Evolutionary conservation across 192 early-diverging fungal species (phyloP).

Genomic region (Dimargaris cristalligena): DNA sequence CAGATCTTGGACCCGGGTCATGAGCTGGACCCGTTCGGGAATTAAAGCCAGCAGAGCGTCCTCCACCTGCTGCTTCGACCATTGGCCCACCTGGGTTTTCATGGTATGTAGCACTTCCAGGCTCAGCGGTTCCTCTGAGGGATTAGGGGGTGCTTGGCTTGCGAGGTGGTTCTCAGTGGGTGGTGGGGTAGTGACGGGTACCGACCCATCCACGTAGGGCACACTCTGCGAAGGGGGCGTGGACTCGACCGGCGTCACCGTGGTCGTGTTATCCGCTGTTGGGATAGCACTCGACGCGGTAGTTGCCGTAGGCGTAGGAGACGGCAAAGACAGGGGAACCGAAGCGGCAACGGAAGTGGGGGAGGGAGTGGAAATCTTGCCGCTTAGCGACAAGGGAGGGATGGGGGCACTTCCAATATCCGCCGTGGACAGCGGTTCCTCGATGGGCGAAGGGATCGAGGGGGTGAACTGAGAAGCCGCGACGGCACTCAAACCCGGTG

Average conservation of each 20-base stretch:
- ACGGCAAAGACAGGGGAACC: too few relatives aligned
- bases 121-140: background rate
- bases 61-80: background rate
- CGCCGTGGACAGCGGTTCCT: too few relatives aligned
- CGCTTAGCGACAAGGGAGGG: too few relatives aligned
- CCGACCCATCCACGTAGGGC: background rate
- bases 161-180: background rate
- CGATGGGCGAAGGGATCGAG: too few relatives aligned
- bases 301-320: too few relatives aligned
- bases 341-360: too few relatives aligned
- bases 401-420: too few relatives aligned
- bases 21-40: slow-evolving; percentile 1
- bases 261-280: background rate
- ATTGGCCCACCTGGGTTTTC: background rate
- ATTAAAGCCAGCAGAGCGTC: slow-evolving; percentile 5
- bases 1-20: background rate
- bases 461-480: too few relatives aligned
- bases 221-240: background rate
- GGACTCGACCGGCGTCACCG: background rate
- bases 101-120: background rate
- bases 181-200: background rate
- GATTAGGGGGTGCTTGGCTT: background rate
- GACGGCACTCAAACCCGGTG: too few relatives aligned
- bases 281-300: background rate
- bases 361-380: too few relatives aligned